These are phyloP conservation scores for Penicillium sp. DNA, from an alignment of 2,329 filamentous ascomycete species.

Conservation along the genomic window DNA sequence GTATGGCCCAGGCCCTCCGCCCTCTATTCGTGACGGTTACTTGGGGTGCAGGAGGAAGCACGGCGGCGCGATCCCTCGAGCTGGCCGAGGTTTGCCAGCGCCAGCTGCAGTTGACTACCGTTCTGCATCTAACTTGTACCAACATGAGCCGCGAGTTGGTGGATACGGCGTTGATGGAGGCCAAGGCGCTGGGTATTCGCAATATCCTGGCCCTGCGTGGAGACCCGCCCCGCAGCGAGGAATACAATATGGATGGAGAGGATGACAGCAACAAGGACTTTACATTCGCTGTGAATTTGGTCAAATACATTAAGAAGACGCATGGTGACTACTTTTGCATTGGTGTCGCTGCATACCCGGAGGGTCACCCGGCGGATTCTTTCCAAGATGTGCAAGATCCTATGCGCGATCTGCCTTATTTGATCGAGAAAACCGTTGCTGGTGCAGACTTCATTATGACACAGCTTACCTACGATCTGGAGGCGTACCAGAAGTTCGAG, in stretches of 20 bases:
- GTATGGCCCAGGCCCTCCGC: constrained; percentile 87
- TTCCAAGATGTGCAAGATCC: constrained; percentile 75
- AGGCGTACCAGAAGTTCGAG: constrained; percentile 81
- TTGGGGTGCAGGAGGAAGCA: constrained; percentile 95
- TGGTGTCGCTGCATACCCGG: constrained; percentile 90
- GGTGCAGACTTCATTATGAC: constrained; percentile 99
- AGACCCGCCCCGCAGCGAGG: constrained; percentile 83
- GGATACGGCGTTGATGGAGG: constrained; percentile 85
- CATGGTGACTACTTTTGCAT: constrained; percentile 96
- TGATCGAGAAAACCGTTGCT: constrained; percentile 86
- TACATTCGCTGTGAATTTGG: constrained; percentile 82
- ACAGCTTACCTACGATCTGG: constrained; percentile 90
- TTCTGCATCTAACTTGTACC: constrained; percentile 93
- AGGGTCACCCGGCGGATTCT: constrained; percentile 89
- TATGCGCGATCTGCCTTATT: constrained; percentile 71
- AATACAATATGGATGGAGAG: constrained; percentile 70
- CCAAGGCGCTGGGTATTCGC: constrained; percentile 83
- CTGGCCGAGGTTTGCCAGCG: constrained; percentile 93
- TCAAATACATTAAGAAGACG: constrained; percentile 79
- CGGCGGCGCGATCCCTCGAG: constrained; percentile 85
- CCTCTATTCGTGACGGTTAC: constrained; percentile 97
- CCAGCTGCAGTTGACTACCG: constrained; percentile 88
- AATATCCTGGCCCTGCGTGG: constrained; percentile 92
- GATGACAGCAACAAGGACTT: constrained; percentile 73
- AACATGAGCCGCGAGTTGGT: constrained; percentile 89